Conservation (phyloP, 495 filamentous ascomycete genomes). For the Penicillium arizonense region DNA sequence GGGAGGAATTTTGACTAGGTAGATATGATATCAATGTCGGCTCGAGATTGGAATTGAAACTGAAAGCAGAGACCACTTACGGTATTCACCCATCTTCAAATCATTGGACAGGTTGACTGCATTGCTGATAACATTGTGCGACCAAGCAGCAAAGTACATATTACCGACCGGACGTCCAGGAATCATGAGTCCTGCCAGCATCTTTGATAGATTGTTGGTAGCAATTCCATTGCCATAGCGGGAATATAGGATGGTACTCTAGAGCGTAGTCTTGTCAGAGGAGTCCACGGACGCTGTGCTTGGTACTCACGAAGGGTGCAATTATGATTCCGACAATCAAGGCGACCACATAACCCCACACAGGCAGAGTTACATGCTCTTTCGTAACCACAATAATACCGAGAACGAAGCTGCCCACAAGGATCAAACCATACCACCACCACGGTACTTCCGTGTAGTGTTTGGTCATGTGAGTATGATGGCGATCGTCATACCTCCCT, state of each 20-base stretch:
- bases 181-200: constrained; percentile 35
- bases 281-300: neutral
- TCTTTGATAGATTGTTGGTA: constrained; percentile 40
- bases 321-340: constrained; percentile 29
- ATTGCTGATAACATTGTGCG: constrained; percentile 33
- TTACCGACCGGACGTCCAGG: constrained; percentile 46
- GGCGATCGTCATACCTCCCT: constrained; percentile 38
- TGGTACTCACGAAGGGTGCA: constrained; percentile 29
- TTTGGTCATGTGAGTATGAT: constrained; percentile 43
- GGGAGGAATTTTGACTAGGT: constrained; percentile 44
- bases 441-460: constrained; percentile 51
- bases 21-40: neutral
- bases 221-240: constrained; percentile 37
- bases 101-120: constrained; percentile 36
- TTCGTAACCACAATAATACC: constrained; percentile 48
- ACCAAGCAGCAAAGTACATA: constrained; percentile 44
- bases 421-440: constrained; percentile 53
- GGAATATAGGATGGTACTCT: constrained; percentile 33
- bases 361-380: constrained; percentile 50
- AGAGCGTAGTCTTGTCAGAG: neutral
- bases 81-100: constrained; percentile 39
- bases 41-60: neutral
- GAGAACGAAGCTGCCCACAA: constrained; percentile 47
- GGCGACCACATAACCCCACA: constrained; percentile 55
- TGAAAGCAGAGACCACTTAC: constrained; percentile 11